Evolutionary conservation across 2,329 filamentous ascomycete species (phyloP), one percentile per base, ranked within the genome.

Genomic region (Amauroascus niger): DNA sequence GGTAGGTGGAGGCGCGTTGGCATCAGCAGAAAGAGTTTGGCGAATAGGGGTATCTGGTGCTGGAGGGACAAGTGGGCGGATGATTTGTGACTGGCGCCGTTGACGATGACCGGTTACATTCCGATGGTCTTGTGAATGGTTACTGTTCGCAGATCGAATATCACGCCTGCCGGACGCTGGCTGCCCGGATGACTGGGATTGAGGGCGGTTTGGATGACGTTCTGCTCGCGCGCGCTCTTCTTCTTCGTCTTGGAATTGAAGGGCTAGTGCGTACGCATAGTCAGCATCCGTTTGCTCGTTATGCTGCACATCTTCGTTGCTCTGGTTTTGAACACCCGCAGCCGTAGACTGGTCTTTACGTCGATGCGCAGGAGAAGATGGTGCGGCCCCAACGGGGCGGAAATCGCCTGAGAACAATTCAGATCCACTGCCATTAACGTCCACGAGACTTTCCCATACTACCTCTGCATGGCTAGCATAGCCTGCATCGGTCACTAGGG

Each of bases 171-270:
- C 26, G 18, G 32, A 18, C 30, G 33, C 33, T 14, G 6, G 32
- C 28, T 55, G 54, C 26, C 32, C 11, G n/a, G 41, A 14, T 2
- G 47, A 26, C 55, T n/a, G 55, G 14, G 46, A 43, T 52, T 49
- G 47, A 45, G 26, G 43, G 20, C 35, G 35, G 14, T 33, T 30
- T 55, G 47, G 22, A 5, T 43, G 41, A 18, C 37, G 40, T 14
- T 52, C 48, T n/a, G 46, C 18, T 32, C 39, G 59, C 58, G 89
- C 81, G 13, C 82, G 79, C 62, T 88, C 83, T 59, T 96, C 88
- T 67, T 97, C 91, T 66, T 95, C 89, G 63, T 97, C 93, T 66
- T 97, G 91, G 1, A 96, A 78, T 65, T 97, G 93, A 6, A 98
- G 76, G 0, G 91, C 90, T 2, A 97, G 77, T 0, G 93, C 93